These are phyloP conservation scores for Nakaseomyces nivariensis DNA, from an alignment of 1,139 yeast genomes.

Conservation along the genomic window DNA sequence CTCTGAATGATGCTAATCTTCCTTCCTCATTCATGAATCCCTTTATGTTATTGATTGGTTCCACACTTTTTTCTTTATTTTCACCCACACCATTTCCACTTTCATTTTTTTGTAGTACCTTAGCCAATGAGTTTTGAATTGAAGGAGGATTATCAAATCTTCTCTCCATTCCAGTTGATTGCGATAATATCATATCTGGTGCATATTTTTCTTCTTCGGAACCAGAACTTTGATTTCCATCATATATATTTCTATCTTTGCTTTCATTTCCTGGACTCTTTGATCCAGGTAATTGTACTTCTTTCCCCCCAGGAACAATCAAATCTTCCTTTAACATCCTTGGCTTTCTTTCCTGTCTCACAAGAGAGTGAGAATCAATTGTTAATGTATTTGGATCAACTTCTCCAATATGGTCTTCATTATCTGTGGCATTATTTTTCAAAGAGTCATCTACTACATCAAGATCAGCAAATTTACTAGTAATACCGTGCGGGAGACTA, in stretches of 20 bases:
- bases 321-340: not conserved
- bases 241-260: slow-evolving; percentile 6
- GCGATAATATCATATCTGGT: slow-evolving; percentile 38
- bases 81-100: too few species aligned
- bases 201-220: slow-evolving; percentile 25
- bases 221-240: slow-evolving; percentile 7
- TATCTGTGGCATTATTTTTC: not conserved
- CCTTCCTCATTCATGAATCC: slow-evolving; percentile 1
- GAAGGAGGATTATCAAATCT: slow-evolving; percentile 31
- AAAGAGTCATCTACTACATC: not conserved
- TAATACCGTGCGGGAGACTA: not conserved
- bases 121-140: slow-evolving; percentile 23
- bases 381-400: slow-evolving; percentile 3
- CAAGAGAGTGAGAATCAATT: slow-evolving; percentile 7
- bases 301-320: not conserved
- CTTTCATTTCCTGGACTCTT: not conserved
- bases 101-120: slow-evolving; percentile 6
- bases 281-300: not conserved
- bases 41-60: not conserved
- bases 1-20: not conserved
- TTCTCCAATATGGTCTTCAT: slow-evolving; percentile 11
- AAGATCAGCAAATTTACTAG: not conserved
- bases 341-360: slow-evolving; percentile 8
- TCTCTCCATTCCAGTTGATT: slow-evolving; percentile 41
- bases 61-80: not conserved